Base-by-base conservation (phyloP, 345 rosid species). In the Salix viminalis region DNA sequence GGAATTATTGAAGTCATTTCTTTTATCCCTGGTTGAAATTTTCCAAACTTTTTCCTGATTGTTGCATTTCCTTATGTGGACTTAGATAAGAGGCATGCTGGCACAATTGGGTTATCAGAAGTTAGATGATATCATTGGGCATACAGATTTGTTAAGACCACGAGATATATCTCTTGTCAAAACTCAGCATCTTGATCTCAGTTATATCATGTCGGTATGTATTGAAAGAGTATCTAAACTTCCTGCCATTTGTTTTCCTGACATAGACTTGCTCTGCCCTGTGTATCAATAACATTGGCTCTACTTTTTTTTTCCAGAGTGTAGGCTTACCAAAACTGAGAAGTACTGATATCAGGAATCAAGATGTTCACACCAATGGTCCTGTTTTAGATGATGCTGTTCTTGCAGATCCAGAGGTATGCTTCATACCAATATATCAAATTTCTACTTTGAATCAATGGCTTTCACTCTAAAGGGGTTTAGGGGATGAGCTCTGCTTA, bases 111-210 rank as follows among this genome's bases (percentile, higher is more conserved):
- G 99, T 79, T 96, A 88, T 71, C 90, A 93, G 86, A 96, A 92
- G 72, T 75, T 96, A 82, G 99, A 96, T 52, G 99, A 93, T 75
- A 72, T 96, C 75, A 89, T 96, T 80, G 99, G 99, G 72, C 86
- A 93, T 77, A 88, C 94, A 32, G 94, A 92, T 73, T 83, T 96
- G 76, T 84, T 96, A 60, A 88, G 81, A 79, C 91, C 86, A 30
- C 92, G 99, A 60, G 99, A 93, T 83, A 89, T 96, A 81, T 96
- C 98, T 21, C 87, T 96, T 48, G 96, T 96, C 85, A 96, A 96
- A 86, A 96, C 99, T 54, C 98, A 93, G 91, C 99, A 93, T 84
- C 93, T 93, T 83, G 96, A 96, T 79, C 96, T 96, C 77, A 79
- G 85, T 84, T 96, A 90, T 80, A 80, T 96, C 73, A 82, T 91